phyloP scores from a whole-genome alignment of 495 filamentous ascomycete genomes.

The Recurvomyces mirabilis region DNA sequence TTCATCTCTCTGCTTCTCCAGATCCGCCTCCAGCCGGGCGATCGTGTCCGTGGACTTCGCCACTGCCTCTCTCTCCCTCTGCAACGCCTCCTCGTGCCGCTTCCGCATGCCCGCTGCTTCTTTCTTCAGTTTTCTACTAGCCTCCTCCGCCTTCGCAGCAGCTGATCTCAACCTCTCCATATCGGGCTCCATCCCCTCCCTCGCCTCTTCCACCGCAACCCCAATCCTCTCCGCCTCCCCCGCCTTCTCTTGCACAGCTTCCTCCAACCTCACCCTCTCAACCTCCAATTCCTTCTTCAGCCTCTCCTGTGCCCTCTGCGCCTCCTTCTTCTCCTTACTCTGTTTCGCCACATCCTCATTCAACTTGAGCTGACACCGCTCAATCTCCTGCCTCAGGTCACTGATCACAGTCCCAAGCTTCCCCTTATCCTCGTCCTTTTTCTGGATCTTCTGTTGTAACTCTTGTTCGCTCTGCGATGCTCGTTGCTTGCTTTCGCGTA shows the following conservation, averaged over 20 bases:
- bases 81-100: background rate
- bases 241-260: background rate
- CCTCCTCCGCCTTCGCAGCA: conserved; percentile 6
- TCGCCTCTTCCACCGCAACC: background rate
- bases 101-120: conserved; percentile 5
- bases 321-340: conserved; percentile 13
- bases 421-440: conserved; percentile 14
- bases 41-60: conserved; percentile 4
- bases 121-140: background rate
- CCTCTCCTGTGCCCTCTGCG: conserved; percentile 4
- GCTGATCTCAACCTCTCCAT: conserved; percentile 4
- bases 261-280: conserved; percentile 4
- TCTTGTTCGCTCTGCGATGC: conserved; percentile 14
- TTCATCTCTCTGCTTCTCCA: conserved; percentile 3
- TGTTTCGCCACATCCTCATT: conserved; percentile 18
- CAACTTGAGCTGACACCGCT: conserved; percentile 16
- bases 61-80: background rate
- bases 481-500: conserved; percentile 11
- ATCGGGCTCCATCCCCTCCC: conserved; percentile 8
- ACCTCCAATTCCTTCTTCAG: conserved; percentile 15
- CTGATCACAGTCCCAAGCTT: conserved; percentile 10
- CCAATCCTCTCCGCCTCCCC: background rate
- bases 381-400: conserved; percentile 19
- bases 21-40: background rate
- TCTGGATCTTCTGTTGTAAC: conserved; percentile 10